Evolutionary conservation across 148 eudicot genomes (phyloP), one percentile per base, ranked within the genome.

Genomic region (Polygonum aviculare): DNA sequence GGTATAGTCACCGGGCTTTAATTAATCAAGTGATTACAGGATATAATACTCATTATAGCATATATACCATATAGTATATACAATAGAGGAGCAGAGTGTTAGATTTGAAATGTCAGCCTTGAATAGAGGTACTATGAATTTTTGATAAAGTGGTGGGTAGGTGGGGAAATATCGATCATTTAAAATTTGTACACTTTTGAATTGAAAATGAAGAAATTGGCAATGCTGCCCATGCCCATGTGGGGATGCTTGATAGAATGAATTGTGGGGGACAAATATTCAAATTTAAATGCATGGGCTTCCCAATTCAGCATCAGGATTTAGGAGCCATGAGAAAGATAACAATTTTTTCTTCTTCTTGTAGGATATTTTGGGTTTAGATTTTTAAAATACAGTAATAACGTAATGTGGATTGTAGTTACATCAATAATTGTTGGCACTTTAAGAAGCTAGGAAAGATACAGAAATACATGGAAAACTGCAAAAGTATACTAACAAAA

Each of bases 21-120:
- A 26, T 26, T 26, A 26, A 26, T 26, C 31, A 26, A 26, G 31
- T 26, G 31, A 26, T 26, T 26, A 26, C 31, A 26, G 0, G 31
- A 26, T 26, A 26, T 26, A 26, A 26, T 26, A 26, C 31, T 26
- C 31, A 26, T 26, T 26, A 26, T 26, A 26, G 31, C 31, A 26
- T 26, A 26, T 26, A 26, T 26, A 26, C 31, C 31, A 26, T 26
- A 26, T 26, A 26, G 31, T 26, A 26, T 26, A 26, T 26, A 26
- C 31, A 0, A 26, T 26, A 26, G 31, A 67, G 18, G 7, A 5
- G 21, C 1, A 0, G 41, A 67, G 45, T 67, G 15, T 15, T 67
- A 67, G 72, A 67, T 67, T 67, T 45, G 72, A 35, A 67, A 14
- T 35, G 72, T 67, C 72, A 36, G 44, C 15, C 69, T 26, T 3